Evolutionary conservation across 129 eudicot species (phyloP), one percentile per base, ranked within the genome.

Genomic region (Silybum marianum): DNA sequence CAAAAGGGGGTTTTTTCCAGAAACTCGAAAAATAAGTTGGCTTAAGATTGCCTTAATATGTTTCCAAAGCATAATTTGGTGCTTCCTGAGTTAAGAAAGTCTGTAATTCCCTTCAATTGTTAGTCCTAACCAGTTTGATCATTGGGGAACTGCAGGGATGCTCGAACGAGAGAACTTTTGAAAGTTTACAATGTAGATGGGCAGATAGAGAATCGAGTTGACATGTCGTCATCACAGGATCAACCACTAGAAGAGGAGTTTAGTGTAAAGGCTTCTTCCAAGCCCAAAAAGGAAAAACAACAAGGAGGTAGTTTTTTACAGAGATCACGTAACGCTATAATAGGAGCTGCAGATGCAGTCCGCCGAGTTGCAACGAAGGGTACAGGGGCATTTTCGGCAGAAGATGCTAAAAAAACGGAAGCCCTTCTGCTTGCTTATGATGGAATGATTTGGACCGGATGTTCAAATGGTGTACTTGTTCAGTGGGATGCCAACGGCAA

Each of bases 341-440:
- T 91, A 87, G 99, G 99, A 38, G 99, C 99, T 70, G 99, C 99
- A 24, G 99, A 96, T 86, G 99, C 99, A 62, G 99, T 96, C 75
- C 89, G 97, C 22, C 88, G 99, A 73, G 99, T 91, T n/a, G 99
- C 99, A 60, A 84, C 98, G 9, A 93, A 89, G 77, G 97, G 99
- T 1, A 82, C 97, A 9, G 91, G 91, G 68, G 97, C 98, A 28
- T 96, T 89, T 80, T 75, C 66, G 4, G 98, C 69, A 2, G 99
- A 96, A 80, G 98, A 96, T 30, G 51, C 73, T 73, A 96, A 96
- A 79, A 96, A 89, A 84, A 96, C 98, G 73, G 99, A 96, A 86
- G 97, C 98, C 1, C 76, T 96, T 22, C 86, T 93, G 21, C 82
- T 91, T 46, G 88, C 97, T 44, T 80, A 92, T 25, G 98, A 96